Evolutionary conservation across 371 early-diverging fungal species (phyloP).

Genomic region (Mucor racemosus): DNA sequence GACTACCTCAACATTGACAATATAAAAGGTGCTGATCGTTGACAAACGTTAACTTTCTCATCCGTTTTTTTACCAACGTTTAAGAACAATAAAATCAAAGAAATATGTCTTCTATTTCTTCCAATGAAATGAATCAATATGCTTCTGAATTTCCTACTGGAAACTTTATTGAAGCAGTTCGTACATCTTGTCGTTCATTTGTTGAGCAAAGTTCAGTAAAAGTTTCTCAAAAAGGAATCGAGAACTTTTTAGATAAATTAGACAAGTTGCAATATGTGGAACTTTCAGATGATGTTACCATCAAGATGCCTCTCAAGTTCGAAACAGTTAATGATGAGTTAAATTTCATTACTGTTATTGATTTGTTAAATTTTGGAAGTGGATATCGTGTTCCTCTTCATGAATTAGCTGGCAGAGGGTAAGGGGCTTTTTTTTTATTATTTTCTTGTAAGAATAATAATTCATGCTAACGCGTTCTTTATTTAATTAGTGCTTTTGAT

Average conservation of each 20-base stretch:
- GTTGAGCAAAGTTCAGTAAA: constrained; percentile 36
- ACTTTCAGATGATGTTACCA: constrained; percentile 54
- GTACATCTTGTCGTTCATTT: constrained; percentile 36
- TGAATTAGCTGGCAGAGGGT: constrained; percentile 65
- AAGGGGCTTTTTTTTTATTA: constrained; percentile 15
- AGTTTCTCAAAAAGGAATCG: constrained; percentile 35
- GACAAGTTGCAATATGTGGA: constrained; percentile 43
- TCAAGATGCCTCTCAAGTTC: constrained; percentile 76
- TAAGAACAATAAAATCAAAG: too few relatives aligned
- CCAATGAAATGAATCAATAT: constrained; percentile 10
- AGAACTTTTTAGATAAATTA: constrained; percentile 31
- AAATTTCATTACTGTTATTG: constrained; percentile 74
- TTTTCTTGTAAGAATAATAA: too few relatives aligned
- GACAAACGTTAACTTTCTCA: too few relatives aligned
- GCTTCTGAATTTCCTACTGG: constrained; percentile 29
- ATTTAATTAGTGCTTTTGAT: constrained; percentile 60
- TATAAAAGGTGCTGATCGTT: too few relatives aligned
- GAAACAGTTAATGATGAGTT: constrained; percentile 72
- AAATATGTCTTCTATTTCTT: too few relatives aligned
- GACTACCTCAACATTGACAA: too few relatives aligned
- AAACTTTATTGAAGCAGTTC: constrained; percentile 40
- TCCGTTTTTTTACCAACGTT: too few relatives aligned
- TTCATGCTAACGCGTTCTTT: neutral
- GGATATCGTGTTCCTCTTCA: constrained; percentile 74
- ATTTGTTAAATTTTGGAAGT: constrained; percentile 73